Evolutionary conservation across 2,329 filamentous ascomycete genomes (phyloP).

Genomic region (Lachnellula subtilissima): DNA sequence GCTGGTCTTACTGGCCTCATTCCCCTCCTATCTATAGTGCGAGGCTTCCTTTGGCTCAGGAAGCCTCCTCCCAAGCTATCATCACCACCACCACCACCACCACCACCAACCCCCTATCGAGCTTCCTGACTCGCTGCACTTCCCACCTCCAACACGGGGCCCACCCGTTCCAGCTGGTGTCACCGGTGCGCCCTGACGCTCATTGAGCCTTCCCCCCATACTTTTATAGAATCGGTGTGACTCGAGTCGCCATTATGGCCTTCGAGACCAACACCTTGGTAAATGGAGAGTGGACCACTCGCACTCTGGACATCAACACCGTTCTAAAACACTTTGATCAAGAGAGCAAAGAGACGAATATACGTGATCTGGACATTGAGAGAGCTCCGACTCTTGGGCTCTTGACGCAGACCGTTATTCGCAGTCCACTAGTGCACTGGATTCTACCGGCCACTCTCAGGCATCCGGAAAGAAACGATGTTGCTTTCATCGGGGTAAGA

Average conservation of each 20-base stretch:
- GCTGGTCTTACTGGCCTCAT: neutral
- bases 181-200: neutral
- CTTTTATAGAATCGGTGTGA: constrained; percentile 7
- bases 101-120: neutral
- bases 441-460: constrained; percentile 78
- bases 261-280: constrained; percentile 29
- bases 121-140: no score
- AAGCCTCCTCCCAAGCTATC: neutral
- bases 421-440: constrained; percentile 69
- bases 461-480: constrained; percentile 66
- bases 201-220: neutral
- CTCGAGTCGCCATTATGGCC: constrained; percentile 20
- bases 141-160: neutral
- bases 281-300: constrained; percentile 33
- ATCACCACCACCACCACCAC: neutral
- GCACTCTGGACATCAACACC: constrained; percentile 37
- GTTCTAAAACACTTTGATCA: constrained; percentile 35
- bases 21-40: neutral
- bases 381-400: constrained; percentile 59
- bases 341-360: constrained; percentile 30
- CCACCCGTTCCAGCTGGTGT: neutral
- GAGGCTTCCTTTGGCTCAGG: neutral
- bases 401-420: constrained; percentile 71
- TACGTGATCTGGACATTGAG: constrained; percentile 27
- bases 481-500: constrained; percentile 78